Conservation (phyloP, 345 rosid species). For the Mallotus nudiflorus region DNA sequence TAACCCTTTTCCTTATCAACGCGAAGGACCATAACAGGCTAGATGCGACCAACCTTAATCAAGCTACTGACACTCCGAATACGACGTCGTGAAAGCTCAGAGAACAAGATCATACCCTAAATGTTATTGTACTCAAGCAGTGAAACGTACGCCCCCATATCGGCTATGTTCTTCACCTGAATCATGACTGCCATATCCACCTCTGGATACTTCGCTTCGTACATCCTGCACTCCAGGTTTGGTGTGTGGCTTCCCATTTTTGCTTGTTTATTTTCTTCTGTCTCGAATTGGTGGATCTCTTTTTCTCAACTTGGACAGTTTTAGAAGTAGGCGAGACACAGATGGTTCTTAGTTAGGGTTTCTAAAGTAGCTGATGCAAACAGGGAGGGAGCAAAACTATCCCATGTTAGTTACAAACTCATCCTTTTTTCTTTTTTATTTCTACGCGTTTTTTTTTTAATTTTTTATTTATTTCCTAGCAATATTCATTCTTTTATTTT, state of each 20-base stretch:
- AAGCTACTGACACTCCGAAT: constrained; percentile 94
- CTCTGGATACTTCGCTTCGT: constrained; percentile 90
- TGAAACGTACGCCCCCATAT: constrained; percentile 97
- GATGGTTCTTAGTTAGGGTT: too few species aligned
- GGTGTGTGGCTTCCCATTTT: constrained; percentile 58
- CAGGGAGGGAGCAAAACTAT: too few species aligned
- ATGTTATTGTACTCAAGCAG: constrained; percentile 95
- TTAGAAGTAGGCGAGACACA: too few species aligned
- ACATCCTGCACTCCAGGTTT: constrained; percentile 95
- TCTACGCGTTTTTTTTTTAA: too few species aligned
- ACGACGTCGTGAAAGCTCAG: constrained; percentile 98
- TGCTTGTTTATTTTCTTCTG: too few species aligned
- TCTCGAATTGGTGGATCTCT: too few species aligned
- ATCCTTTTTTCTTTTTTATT: too few species aligned
- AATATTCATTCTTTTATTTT: too few species aligned
- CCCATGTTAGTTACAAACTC: too few species aligned
- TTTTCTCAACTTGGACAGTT: too few species aligned
- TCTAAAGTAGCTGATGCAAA: too few species aligned
- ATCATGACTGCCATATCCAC: constrained; percentile 99
- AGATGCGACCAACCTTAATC: constrained; percentile 91
- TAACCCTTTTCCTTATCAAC: constrained; percentile 97
- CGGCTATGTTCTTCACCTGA: constrained; percentile 93
- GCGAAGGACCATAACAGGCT: constrained; percentile 98
- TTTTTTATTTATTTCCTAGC: too few species aligned
- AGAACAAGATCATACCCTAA: constrained; percentile 95